Evolutionary conservation across 208 protist species (phyloP).

Genomic region (Acanthamoeba lenticulata): DNA sequence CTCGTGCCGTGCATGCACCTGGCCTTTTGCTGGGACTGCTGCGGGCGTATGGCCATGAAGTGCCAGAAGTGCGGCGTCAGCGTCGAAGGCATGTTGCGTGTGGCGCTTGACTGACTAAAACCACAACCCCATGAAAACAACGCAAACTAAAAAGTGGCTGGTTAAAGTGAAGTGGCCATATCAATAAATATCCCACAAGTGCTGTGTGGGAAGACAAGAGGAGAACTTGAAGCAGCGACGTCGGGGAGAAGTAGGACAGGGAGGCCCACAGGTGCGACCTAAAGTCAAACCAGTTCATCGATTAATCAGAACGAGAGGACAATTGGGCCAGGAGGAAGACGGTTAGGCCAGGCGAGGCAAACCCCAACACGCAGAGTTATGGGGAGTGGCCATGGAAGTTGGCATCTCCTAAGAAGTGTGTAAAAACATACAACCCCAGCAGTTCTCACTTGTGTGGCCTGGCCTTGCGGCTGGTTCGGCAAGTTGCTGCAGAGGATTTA

Average conservation of each 20-base stretch:
- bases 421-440: background rate
- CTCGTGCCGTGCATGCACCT: constrained; percentile 22
- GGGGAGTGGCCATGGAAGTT: background rate
- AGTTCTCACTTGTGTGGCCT: background rate
- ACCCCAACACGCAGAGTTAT: background rate
- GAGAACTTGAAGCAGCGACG: too few relatives aligned
- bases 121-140: background rate
- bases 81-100: background rate
- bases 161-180: too few relatives aligned
- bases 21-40: constrained; percentile 24
- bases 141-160: too few relatives aligned
- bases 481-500: background rate
- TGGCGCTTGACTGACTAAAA: background rate
- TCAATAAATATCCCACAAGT: too few relatives aligned
- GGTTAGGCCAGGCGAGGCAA: background rate
- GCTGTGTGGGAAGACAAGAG: too few relatives aligned
- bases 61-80: background rate
- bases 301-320: background rate
- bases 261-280: too few relatives aligned
- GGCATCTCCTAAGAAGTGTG: background rate
- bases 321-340: background rate
- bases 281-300: constrained; percentile 7
- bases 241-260: too few relatives aligned
- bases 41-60: constrained; percentile 21
- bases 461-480: background rate